Base-by-base conservation (phyloP, 768 basidiomycete species). In the Xerocomellus dryophilus region DNA sequence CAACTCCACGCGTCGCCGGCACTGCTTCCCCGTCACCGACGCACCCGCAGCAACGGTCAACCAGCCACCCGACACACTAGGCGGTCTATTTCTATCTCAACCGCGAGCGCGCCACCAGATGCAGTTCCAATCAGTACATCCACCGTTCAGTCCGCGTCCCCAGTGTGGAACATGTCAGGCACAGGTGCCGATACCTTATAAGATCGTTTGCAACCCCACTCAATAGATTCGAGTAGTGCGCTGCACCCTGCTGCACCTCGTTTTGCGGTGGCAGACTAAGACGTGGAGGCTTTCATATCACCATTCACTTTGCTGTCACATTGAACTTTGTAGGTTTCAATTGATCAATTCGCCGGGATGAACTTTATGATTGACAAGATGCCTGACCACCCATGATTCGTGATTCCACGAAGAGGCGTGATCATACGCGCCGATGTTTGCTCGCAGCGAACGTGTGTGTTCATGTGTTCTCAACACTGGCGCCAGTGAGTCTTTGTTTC, bases 291-390 rank as follows among this genome's bases (percentile, higher is more conserved):
- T 17, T 43, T 50, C 27, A 50, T 50, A 10, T 47, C 21, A 21
- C 21, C 11, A 8, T 49, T 17, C 51, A 15, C 40, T 32, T 32
- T 32, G 31, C 34, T 9, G 25, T 29, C 40, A 57, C 35, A 58
- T 57, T 50, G 45, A 56, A 49, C 55, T 57, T 32, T 36, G 45
- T 43, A 32, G 27, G 15, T 20, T 21, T 21, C 20, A 10, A 35
- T 27, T 4, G 21, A 25, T 31, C 36, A 39, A 23, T 34, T 40
- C 40, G 4, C 43, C 44, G 32, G 18, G 18, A 56, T 56, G 44
- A 47, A 43, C 31, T 9, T 25, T 27, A 47, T 36, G 53, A 44
- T n/a, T 49, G 35, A 32, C 46, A 57, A 20, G n/a, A 20, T 25
- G 32, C n/a, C 25, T 15, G 10, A 27, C 52, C 32, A 32, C 3